phyloP scores from a whole-genome alignment of 2,329 filamentous ascomycete species.

The Fusarium euwallaceae region DNA sequence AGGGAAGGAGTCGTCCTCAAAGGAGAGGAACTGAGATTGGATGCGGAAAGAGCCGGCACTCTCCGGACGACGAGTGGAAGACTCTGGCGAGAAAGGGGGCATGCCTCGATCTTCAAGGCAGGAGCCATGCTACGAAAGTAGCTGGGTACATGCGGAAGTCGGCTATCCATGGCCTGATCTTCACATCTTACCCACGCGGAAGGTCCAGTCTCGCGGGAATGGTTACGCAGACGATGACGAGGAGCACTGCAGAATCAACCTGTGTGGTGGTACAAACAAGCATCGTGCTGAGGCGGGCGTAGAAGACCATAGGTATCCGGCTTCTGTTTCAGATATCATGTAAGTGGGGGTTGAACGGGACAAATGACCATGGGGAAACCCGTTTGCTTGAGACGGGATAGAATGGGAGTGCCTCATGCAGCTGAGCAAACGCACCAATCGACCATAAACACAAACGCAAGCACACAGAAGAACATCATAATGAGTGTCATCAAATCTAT shows the following conservation, averaged over 20 bases:
- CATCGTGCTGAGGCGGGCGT: neutral
- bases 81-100: neutral
- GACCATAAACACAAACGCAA: neutral
- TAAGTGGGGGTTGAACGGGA: neutral
- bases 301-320: neutral
- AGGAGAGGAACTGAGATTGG: neutral
- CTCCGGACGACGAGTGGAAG: neutral
- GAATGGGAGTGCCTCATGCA: neutral
- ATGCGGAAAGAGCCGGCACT: neutral
- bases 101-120: neutral
- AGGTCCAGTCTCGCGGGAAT: neutral
- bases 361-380: neutral
- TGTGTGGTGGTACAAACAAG: neutral
- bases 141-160: neutral
- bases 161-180: neutral
- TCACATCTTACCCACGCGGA: neutral
- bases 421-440: neutral
- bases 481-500: conserved; percentile 48
- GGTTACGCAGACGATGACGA: neutral
- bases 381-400: neutral
- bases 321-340: neutral
- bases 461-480: conserved; percentile 9
- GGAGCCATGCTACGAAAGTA: neutral
- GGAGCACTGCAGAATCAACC: neutral
- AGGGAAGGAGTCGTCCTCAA: conserved; percentile 4